Conservation (phyloP, 140 eudicot species). For the Stevia rebaudiana region DNA sequence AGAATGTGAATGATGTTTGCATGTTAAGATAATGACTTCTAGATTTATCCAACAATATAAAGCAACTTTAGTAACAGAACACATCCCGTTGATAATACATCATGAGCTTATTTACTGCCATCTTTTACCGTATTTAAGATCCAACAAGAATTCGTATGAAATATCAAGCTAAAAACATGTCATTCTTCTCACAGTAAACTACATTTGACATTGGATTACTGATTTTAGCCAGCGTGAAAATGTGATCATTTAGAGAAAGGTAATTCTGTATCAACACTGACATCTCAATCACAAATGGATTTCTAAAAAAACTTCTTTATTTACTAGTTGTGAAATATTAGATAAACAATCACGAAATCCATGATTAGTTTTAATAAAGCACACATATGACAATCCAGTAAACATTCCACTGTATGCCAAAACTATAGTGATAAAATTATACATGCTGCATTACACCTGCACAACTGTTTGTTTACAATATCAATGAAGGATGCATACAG, state of each 20-base stretch:
- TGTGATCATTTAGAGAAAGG: not conserved
- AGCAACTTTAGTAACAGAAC: slow-evolving; percentile 1
- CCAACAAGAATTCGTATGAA: not conserved
- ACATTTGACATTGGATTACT: not conserved
- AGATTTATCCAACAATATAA: not conserved
- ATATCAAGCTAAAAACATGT: not conserved
- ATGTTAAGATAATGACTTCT: not conserved
- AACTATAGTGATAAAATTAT: not conserved
- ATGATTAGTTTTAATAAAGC: not conserved
- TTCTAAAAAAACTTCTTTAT: not conserved
- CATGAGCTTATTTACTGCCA: slow-evolving; percentile 1
- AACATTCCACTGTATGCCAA: not conserved
- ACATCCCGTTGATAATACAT: not conserved
- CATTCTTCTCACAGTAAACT: not conserved
- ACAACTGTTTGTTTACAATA: not conserved
- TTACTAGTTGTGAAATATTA: not conserved
- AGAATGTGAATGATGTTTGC: not conserved
- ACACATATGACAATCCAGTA: not conserved
- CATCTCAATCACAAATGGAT: not conserved
- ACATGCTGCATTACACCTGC: not conserved
- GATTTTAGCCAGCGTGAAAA: not conserved
- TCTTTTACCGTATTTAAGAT: not conserved
- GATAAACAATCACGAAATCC: not conserved
- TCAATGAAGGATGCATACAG: not conserved
- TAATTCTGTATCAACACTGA: not conserved